Evolutionary conservation across 148 eudicot species (phyloP).

Genomic region (Camellia japonica): DNA sequence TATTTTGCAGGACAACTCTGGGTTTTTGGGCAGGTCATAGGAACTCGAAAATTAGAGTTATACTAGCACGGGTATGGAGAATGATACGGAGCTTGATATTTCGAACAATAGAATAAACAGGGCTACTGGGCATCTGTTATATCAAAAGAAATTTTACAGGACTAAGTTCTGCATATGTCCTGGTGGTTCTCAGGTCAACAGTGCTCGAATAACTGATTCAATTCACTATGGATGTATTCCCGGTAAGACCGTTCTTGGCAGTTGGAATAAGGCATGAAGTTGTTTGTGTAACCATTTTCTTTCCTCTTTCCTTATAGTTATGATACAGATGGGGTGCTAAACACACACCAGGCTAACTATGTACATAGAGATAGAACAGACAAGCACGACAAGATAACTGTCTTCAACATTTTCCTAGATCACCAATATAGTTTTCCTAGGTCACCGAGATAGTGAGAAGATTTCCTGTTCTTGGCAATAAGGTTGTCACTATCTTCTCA

Average conservation of each 20-base stretch:
- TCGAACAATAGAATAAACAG: slow-evolving; percentile 58
- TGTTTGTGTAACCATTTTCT: not conserved
- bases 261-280: slow-evolving; percentile 2
- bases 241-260: slow-evolving; percentile 30
- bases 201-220: slow-evolving; percentile 63
- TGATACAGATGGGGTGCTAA: not conserved
- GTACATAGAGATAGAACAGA: not conserved
- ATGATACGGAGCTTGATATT: slow-evolving; percentile 66
- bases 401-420: not conserved
- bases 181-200: slow-evolving; percentile 72
- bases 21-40: slow-evolving; percentile 70
- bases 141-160: slow-evolving; percentile 55
- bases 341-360: not conserved
- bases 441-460: not conserved
- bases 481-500: not conserved
- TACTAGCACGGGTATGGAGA: slow-evolving; percentile 58
- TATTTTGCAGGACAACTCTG: slow-evolving; percentile 48
- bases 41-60: slow-evolving; percentile 61
- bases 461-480: not conserved
- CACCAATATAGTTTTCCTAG: not conserved
- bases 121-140: slow-evolving; percentile 48
- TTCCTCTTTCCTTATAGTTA: not conserved
- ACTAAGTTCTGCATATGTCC: slow-evolving; percentile 65
- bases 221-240: slow-evolving; percentile 75
- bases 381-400: not conserved